phyloP scores from a whole-genome alignment of 129 eudicot species.

The Mikania micrantha region DNA sequence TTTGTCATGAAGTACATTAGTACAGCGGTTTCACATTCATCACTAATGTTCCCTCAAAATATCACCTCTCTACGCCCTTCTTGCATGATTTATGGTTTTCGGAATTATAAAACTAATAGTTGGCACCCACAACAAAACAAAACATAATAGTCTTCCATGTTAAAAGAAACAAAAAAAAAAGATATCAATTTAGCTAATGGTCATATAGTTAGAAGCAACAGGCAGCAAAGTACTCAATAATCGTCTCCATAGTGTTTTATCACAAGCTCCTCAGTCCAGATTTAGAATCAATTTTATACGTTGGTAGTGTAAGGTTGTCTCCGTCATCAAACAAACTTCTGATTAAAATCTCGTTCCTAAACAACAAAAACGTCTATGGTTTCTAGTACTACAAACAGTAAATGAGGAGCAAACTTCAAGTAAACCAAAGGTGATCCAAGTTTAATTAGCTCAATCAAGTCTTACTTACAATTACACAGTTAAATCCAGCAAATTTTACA shows the following conservation, averaged over 20 bases:
- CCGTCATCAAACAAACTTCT: neutral
- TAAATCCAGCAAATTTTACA: neutral
- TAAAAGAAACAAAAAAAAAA: neutral
- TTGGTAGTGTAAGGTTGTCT: neutral
- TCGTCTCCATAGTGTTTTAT: neutral
- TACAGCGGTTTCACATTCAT: conserved; percentile 1
- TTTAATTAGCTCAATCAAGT: neutral
- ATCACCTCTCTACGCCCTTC: neutral
- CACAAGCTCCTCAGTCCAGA: neutral
- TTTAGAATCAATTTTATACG: neutral
- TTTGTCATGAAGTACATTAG: neutral
- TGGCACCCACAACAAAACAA: neutral
- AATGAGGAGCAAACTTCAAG: neutral
- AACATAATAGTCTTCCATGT: neutral
- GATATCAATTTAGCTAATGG: neutral
- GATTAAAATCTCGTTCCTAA: neutral
- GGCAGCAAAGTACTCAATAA: neutral
- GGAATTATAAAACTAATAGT: neutral
- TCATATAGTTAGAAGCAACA: neutral
- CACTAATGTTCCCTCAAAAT: neutral
- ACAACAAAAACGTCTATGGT: neutral
- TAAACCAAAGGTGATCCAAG: neutral
- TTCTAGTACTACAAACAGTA: neutral
- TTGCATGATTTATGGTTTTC: neutral
- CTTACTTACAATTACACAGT: neutral